Conservation (phyloP, 1,284 basidiomycete genomes). For the Fistulina hepatica region DNA sequence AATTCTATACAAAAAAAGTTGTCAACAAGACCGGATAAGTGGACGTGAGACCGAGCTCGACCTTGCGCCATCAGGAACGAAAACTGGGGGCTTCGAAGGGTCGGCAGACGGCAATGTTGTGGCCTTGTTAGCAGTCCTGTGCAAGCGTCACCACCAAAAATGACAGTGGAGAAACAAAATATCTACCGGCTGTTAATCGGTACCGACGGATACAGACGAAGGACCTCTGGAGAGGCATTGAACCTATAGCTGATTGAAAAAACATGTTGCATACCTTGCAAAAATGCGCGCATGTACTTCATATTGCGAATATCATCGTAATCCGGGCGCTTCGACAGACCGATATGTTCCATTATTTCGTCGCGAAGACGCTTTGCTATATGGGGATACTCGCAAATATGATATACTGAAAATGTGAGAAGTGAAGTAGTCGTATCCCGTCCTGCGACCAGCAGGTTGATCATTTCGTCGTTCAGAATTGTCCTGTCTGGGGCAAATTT, state of each 20-base stretch:
- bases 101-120: neutral
- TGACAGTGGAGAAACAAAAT: too few species aligned
- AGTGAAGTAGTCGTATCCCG: constrained; percentile 19
- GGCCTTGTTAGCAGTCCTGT: neutral
- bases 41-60: too few species aligned
- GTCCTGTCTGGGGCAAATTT: constrained; percentile 2
- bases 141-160: too few species aligned
- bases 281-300: constrained; percentile 7
- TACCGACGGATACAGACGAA: neutral
- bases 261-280: neutral
- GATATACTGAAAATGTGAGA: constrained; percentile 23
- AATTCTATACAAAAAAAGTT: too few species aligned
- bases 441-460: constrained; percentile 23
- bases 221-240: neutral
- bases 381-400: constrained; percentile 22
- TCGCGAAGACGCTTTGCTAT: constrained; percentile 21
- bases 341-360: constrained; percentile 23
- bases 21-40: too few species aligned
- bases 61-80: neutral
- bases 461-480: constrained; percentile 15
- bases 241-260: neutral
- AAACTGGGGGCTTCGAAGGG: neutral
- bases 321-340: constrained; percentile 9
- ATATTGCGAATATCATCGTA: constrained; percentile 12
- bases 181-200: too few species aligned